Evolutionary conservation across 495 filamentous ascomycete species (phyloP).

Genomic region (Cercophora newfieldiana): DNA sequence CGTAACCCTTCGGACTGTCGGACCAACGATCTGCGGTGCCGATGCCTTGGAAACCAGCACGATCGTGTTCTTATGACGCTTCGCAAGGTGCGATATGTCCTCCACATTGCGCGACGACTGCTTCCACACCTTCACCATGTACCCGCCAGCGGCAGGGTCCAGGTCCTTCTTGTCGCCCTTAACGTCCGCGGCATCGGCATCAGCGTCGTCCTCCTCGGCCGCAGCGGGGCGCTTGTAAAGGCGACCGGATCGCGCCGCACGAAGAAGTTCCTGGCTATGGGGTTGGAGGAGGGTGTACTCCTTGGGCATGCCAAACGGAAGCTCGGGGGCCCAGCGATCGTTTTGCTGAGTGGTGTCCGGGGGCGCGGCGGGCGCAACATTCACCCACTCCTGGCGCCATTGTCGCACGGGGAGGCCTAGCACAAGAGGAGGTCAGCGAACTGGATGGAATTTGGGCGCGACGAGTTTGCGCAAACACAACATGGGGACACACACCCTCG

Average conservation of each 20-base stretch:
- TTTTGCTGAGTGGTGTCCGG: constrained; percentile 52
- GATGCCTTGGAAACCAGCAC: constrained; percentile 46
- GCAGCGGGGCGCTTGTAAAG: constrained; percentile 61
- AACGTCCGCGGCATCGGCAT: constrained; percentile 46
- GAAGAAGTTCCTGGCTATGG: constrained; percentile 80
- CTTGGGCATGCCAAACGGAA: constrained; percentile 75
- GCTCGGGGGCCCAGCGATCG: constrained; percentile 57
- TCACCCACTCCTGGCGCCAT: constrained; percentile 76
- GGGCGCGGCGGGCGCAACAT: constrained; percentile 64
- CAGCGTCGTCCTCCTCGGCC: constrained; percentile 53
- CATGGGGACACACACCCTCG: constrained; percentile 47
- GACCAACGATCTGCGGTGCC: constrained; percentile 42
- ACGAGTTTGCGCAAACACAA: neutral
- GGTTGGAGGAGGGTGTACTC: constrained; percentile 79
- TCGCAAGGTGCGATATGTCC: constrained; percentile 78
- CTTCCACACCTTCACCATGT: constrained; percentile 75
- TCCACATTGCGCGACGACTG: constrained; percentile 76
- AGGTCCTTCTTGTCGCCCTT: constrained; percentile 50
- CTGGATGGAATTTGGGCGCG: constrained; percentile 31
- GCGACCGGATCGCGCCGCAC: constrained; percentile 73
- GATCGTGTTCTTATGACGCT: constrained; percentile 72
- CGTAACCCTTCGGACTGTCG: constrained; percentile 68
- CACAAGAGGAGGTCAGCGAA: constrained; percentile 1
- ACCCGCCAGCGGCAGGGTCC: constrained; percentile 56
- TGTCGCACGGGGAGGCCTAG: constrained; percentile 80